Conservation (phyloP, 352 stramenopile species). For the Phytophthora hybrid region DNA sequence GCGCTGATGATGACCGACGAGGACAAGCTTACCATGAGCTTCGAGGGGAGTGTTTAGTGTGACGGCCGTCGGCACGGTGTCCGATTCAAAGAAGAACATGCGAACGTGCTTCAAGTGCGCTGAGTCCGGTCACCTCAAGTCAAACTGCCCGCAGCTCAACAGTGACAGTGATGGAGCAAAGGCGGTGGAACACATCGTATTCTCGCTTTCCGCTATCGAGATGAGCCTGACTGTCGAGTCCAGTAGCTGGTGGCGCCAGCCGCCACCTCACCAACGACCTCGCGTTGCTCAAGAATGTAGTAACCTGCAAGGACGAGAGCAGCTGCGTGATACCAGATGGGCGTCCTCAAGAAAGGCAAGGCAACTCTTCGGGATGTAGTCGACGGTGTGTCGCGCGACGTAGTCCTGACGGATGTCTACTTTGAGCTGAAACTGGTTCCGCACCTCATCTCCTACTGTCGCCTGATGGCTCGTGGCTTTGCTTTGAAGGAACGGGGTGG, state of each 20-base stretch:
- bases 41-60: too few species aligned
- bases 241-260: background rate
- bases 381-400: background rate
- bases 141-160: too few species aligned
- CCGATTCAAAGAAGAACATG: background rate
- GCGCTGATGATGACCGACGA: background rate
- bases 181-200: too few species aligned
- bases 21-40: too few species aligned
- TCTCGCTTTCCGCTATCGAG: background rate
- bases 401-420: background rate
- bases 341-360: background rate
- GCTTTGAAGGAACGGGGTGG: too few species aligned
- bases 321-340: background rate
- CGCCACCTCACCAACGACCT: background rate
- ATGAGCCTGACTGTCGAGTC: background rate
- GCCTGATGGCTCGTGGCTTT: too few species aligned
- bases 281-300: background rate
- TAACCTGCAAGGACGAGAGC: background rate
- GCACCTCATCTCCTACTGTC: too few species aligned
- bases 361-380: background rate
- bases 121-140: too few species aligned
- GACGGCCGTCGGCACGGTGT: too few species aligned
- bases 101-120: too few species aligned
- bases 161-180: too few species aligned
- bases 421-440: background rate